Evolutionary conservation across 805 yeast genomes (phyloP), one percentile per base, ranked within the genome.

Genomic region (Candida manassasensis): DNA sequence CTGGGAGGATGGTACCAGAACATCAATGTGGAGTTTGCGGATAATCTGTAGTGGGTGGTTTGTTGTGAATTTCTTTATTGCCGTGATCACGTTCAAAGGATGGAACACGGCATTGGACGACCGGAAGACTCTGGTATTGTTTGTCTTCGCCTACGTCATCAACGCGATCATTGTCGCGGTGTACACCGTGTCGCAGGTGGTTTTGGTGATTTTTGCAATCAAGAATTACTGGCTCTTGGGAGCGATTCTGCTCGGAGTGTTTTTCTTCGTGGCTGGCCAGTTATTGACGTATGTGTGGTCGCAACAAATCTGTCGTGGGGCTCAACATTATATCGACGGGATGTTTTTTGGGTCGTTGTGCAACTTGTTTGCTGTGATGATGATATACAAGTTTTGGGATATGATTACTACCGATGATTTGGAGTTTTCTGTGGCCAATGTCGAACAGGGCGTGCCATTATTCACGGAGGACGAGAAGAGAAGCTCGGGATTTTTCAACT

Each of bases 331-430:
- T 55, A 70, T 87, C 15, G 98, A 90, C 53, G 97, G 97, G 1
- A 59, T 87, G 19, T 82, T 90, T 52, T 86, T 89, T 51, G 93
- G 87, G 21, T 75, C 93, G 17, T 50, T 87, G 22, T 76, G 95
- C 53, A 86, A 86, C 53, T 54, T 87, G 33, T 83, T 87, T 50
- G 73, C 95, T 3, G 63, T 84, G 37, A 88, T 93, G 95, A 90
- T 93, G 97, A 70, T 90, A 34, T 90, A 88, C 68, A 89, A 93
- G 61, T 86, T 79, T 48, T 90, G 97, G 96, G 97, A 89, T 52
- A 87, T 89, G 74, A 81, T 90, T 35, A 93, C 97, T 9, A 79
- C 81, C 38, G 97, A 90, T 51, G 97, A 93, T 57, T 77, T 90
- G 48, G 98, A 90, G 61, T 93, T 90, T 59, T 77, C 87, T 32